Conservation (phyloP, 345 rosid genomes). For the Abelmoschus esculentus region DNA sequence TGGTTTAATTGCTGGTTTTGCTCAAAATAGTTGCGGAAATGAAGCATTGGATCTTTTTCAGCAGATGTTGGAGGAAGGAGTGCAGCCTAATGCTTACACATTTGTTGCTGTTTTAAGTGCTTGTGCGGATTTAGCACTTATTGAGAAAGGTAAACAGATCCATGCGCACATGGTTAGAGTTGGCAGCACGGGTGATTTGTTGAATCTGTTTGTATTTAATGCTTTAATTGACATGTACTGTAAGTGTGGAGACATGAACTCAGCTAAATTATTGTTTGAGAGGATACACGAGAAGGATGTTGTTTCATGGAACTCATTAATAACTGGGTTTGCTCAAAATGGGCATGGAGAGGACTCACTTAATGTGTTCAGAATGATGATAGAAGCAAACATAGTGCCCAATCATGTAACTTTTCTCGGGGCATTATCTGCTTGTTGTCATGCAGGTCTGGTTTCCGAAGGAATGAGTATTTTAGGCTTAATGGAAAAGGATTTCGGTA, state of each 20-base stretch:
- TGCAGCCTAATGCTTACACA: constrained; percentile 29
- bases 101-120: constrained; percentile 33
- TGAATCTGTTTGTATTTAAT: constrained; percentile 24
- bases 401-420: constrained; percentile 39
- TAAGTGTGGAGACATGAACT: constrained; percentile 37
- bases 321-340: constrained; percentile 39
- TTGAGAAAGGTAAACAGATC: constrained; percentile 39
- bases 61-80: constrained; percentile 33
- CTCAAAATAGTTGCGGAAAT: constrained; percentile 24
- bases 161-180: constrained; percentile 30
- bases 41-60: constrained; percentile 29
- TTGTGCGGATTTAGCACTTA: constrained; percentile 38
- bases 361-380: constrained; percentile 23
- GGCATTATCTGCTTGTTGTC: constrained; percentile 33
- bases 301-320: constrained; percentile 47
- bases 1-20: constrained; percentile 32
- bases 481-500: constrained; percentile 29
- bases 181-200: constrained; percentile 7
- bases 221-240: constrained; percentile 41
- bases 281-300: constrained; percentile 28
- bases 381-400: constrained; percentile 21
- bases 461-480: constrained; percentile 26
- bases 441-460: constrained; percentile 30
- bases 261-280: constrained; percentile 28
- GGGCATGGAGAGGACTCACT: constrained; percentile 33